Percentiles rank a stretch among this genome's conserved stretches.
These are phyloP conservation scores for Brassica cretica DNA, from an alignment of 345 rosid species.

Conservation along the genomic window DNA sequence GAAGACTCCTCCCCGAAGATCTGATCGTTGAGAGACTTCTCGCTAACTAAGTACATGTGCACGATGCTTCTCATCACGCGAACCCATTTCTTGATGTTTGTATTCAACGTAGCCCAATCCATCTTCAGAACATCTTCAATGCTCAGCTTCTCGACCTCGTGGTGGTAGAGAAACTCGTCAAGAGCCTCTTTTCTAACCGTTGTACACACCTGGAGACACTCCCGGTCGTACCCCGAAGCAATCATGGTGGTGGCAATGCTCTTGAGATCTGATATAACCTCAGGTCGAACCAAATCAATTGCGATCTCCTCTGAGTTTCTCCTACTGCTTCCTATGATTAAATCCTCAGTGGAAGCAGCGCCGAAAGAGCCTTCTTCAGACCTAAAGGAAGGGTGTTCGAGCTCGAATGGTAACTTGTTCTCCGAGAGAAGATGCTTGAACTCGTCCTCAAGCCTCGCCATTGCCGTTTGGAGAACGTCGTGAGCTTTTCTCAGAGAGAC, in stretches of 20 bases:
- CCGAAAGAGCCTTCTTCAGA: conserved; percentile 68
- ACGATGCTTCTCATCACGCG: conserved; percentile 64
- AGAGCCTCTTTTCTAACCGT: conserved; percentile 65
- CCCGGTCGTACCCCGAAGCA: conserved; percentile 60
- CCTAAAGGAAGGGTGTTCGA: conserved; percentile 63
- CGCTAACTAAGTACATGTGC: conserved; percentile 69
- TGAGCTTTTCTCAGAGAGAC: conserved; percentile 59
- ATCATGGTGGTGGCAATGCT: conserved; percentile 72
- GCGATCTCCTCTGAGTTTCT: conserved; percentile 52
- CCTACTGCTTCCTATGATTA: conserved; percentile 56
- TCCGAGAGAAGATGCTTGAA: conserved; percentile 70
- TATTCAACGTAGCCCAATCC: conserved; percentile 75
- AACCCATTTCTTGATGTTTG: conserved; percentile 89
- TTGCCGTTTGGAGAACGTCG: conserved; percentile 76
- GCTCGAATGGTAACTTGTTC: conserved; percentile 67
- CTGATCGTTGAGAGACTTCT: conserved; percentile 64
- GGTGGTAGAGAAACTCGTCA: conserved; percentile 71
- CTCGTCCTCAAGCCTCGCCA: conserved; percentile 89
- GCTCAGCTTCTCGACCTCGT: conserved; percentile 81
- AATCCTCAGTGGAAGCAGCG: conserved; percentile 65
- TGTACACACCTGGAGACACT: conserved; percentile 73
- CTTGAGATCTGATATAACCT: conserved; percentile 64
- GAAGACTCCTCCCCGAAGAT: conserved; percentile 57
- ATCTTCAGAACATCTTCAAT: conserved; percentile 80
- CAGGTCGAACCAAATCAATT: conserved; percentile 69